These are phyloP conservation scores for Pythium folliculosum DNA, from an alignment of 352 stramenopile species.

Conservation along the genomic window DNA sequence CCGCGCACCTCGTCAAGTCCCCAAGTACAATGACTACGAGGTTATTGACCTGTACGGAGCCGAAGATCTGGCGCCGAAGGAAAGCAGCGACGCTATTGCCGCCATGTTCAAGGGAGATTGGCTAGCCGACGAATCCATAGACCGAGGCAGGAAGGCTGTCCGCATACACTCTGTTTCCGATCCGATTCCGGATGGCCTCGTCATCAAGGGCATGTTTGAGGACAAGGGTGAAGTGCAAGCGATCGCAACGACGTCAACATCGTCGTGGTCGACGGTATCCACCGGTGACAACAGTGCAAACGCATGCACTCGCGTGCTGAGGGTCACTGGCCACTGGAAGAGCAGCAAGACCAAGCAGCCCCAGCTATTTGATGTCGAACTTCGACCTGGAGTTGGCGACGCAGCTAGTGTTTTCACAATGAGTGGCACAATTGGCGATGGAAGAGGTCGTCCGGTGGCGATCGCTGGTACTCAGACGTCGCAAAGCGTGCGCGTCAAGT, in stretches of 20 bases:
- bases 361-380: conserved; percentile 78
- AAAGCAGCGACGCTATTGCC: not conserved
- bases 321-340: conserved; percentile 76
- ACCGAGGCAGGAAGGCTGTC: conserved; percentile 63
- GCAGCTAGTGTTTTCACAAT: conserved; percentile 42
- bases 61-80: not conserved
- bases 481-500: conserved; percentile 61
- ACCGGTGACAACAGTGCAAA: conserved; percentile 10
- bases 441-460: conserved; percentile 46
- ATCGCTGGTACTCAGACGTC: conserved; percentile 70
- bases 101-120: conserved; percentile 61
- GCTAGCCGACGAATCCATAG: conserved; percentile 74
- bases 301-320: conserved; percentile 38
- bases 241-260: conserved; percentile 46
- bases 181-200: conserved; percentile 44
- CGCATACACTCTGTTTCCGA: conserved; percentile 67
- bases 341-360: conserved; percentile 61
- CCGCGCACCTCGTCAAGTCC: conserved; percentile 76
- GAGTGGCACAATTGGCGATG: conserved; percentile 74
- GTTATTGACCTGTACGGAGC: conserved; percentile 71
- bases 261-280: conserved; percentile 45
- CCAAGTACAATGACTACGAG: conserved; percentile 90
- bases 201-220: conserved; percentile 67
- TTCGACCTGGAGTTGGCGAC: conserved; percentile 36
- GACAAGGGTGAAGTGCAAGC: conserved; percentile 73